Base-by-base conservation (phyloP, 331 rosid species). In the Acacia concinna region DNA sequence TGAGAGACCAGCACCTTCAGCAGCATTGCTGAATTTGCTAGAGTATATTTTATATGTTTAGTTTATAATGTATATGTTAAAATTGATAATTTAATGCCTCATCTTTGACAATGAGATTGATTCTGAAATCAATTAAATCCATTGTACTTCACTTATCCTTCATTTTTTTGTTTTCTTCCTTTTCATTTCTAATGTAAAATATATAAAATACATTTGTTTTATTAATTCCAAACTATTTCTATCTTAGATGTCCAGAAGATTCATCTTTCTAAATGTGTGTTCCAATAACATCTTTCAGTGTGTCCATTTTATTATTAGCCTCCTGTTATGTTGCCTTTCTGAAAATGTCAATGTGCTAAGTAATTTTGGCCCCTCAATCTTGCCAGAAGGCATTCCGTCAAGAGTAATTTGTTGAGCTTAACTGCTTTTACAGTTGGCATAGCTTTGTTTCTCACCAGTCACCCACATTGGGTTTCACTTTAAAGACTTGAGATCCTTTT, bases 391-490 rank as follows among this genome's bases (percentile, higher is more conserved):
- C 49, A 69, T 62, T 62, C 7, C 47, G 38, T 64, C 35, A 27
- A 57, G 56, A 44, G 71, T 82, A 40, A 49, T 77, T 69, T 77
- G 64, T 77, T 64, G 38, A 43, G 1, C 51, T 27, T 65, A 37
- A 43, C 34, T 64, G 66, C 41, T 46, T 79, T 12, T 78, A 46
- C 18, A 78, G 59, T 35, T 82, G 51, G 31, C 44, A 28, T 73
- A 20, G 73, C 56, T 78, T 74, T 78, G 40, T 54, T 37, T 78
- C 30, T 65, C 66, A 25, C 79, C 56, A 64, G 49, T 65, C 32
- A 20, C 17, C 17, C 40, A 44, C 37, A 15, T 7, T 37, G 37
- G 49, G 52, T 46, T 77, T 78, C 68, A 56, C 28, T 52, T 51
- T 71, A 35, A 40, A 75, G 37, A 47, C 51, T 79, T 56, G 11